phyloP scores from a whole-genome alignment of 331 rosid species.

The Telfairia occidentalis region DNA sequence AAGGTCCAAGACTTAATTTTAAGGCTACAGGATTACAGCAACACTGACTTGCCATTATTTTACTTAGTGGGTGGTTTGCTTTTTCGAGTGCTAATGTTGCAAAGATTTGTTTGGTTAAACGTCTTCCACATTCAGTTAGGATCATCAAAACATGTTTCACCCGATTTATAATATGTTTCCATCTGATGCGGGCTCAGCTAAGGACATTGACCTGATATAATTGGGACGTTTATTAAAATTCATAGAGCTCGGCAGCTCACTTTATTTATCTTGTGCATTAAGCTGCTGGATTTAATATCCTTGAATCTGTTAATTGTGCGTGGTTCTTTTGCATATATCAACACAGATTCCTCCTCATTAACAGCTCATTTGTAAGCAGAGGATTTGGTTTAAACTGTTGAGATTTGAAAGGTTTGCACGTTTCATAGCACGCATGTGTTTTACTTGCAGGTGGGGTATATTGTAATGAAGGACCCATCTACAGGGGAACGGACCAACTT shows the following conservation, averaged over 20 bases:
- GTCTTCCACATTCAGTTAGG: not conserved
- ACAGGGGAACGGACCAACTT: constrained; percentile 49
- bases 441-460: constrained; percentile 69
- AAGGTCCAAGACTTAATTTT: not conserved
- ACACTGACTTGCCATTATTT: not conserved
- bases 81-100: not conserved
- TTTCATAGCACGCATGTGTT: not conserved
- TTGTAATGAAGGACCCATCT: constrained; percentile 66
- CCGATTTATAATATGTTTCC: not conserved
- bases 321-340: not conserved
- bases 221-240: not conserved
- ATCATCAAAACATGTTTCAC: not conserved
- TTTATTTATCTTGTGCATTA: not conserved
- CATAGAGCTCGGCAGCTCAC: not conserved
- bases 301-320: not conserved
- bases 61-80: not conserved
- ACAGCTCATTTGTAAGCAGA: not conserved
- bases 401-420: not conserved
- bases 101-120: not conserved
- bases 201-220: not conserved
- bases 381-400: not conserved
- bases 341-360: not conserved
- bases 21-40: not conserved
- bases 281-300: not conserved
- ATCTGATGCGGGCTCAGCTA: not conserved